Base-by-base conservation (phyloP, 2,329 filamentous ascomycete species). In the Fusarium humuli region DNA sequence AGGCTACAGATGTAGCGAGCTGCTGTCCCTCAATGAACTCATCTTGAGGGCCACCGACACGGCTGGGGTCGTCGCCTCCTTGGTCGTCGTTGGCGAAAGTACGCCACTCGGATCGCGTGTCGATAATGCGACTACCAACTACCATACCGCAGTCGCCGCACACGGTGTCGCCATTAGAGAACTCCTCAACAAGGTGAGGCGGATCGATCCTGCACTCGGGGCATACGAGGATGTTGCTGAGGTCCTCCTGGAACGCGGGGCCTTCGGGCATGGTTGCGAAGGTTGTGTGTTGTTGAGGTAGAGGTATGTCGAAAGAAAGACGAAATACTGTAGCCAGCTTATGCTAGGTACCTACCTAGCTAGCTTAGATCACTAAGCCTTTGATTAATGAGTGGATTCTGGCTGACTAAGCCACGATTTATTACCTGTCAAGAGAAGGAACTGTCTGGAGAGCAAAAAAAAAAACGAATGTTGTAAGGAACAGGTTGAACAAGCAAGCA, bases 31-130 rank as follows among this genome's bases (percentile, higher is more conserved):
- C 94, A 61, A 97, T 87, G 45, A 99, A 90, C 57, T 93, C 91
- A 77, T 98, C 98, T 65, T 92, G 91, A 8, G 92, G 93, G 75
- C 98, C 96, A 84, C 96, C 96, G 71, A 99, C 95, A 94, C 96
- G 96, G 63, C 94, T 98, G 7, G 97, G 96, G 73, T 99, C 96
- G 75, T 98, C 97, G 77, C 93, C 94, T 77, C 93, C 94, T 80
- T 97, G 94, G 79, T 99, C 97, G 77, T 99, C 96, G 79, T 98
- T 98, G 78, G 94, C 94, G 83, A 99, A 99, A 1, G 96, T 99
- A 79, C 96, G 93, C 96, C 96, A 99, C 83, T 99, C 96, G 49
- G 94, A 97, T 68, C 97, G 92, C 66, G 93, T 97, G 79, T 99
- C 97, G 77, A 99, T 94, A 79, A 96, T 94, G 72, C 94, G 92